Percentiles rank a stretch among this genome's conserved stretches.
Evolutionary conservation across 2,329 filamentous ascomycete genomes (phyloP).

Genomic region (Piedraia hortae): DNA sequence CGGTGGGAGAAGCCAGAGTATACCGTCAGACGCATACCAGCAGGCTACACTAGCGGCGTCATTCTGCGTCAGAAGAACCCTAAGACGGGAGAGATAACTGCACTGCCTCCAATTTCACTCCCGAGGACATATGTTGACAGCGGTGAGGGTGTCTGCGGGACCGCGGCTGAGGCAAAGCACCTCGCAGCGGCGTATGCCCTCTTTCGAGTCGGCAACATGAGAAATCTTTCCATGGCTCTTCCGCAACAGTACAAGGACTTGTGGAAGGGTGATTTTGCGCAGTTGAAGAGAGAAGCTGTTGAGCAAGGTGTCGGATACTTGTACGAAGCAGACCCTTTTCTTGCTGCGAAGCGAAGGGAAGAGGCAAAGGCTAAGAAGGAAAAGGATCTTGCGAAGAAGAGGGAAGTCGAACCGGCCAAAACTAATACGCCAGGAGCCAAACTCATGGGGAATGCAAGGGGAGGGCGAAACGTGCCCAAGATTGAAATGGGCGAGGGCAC

Average conservation of each 20-base stretch:
- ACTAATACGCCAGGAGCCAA: conserved; percentile 40
- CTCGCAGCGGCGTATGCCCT: conserved; percentile 79
- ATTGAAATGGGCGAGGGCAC: conserved; percentile 78
- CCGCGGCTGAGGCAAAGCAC: conserved; percentile 71
- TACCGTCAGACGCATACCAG: conserved; percentile 26
- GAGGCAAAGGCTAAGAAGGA: conserved; percentile 47
- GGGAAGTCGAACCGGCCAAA: conserved; percentile 20
- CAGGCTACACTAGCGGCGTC: conserved; percentile 38
- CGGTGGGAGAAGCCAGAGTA: conserved; percentile 91
- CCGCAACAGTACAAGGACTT: conserved; percentile 70
- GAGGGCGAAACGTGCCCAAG: too few species aligned
- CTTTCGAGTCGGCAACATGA: conserved; percentile 80
- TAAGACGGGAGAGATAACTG: conserved; percentile 55
- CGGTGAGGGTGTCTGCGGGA: conserved; percentile 40
- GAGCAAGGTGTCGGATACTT: conserved; percentile 57
- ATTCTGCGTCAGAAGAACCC: conserved; percentile 44
- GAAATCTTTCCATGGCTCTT: conserved; percentile 82
- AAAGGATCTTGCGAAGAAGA: conserved; percentile 40
- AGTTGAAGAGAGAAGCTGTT: conserved; percentile 54
- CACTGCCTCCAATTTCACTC: conserved; percentile 56
- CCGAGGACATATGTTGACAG: conserved; percentile 44
- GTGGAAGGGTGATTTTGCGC: conserved; percentile 70
- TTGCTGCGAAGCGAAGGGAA: conserved; percentile 49
- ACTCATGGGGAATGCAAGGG: too few species aligned
- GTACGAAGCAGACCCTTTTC: conserved; percentile 89